Evolutionary conservation across 1,284 basidiomycete species (phyloP).

Genomic region (Cryptococcus floricola): DNA sequence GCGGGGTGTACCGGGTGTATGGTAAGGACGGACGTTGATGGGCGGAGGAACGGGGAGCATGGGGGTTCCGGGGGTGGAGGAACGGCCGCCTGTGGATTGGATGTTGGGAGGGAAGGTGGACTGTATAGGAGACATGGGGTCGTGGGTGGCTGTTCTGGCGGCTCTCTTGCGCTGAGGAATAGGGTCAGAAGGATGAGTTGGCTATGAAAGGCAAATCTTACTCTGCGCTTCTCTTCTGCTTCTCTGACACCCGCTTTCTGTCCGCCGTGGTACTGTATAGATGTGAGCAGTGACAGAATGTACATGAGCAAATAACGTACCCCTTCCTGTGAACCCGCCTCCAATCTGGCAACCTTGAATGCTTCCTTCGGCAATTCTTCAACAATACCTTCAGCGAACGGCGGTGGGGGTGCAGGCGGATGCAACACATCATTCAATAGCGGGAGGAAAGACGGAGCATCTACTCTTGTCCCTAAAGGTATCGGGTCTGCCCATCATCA

Average conservation of each 20-base stretch:
- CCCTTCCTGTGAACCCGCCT: constrained; percentile 31
- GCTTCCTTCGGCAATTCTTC: constrained; percentile 19
- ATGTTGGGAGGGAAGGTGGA: not conserved
- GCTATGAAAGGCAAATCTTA: constrained; percentile 7
- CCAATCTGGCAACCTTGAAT: constrained; percentile 28
- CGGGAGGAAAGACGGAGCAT: constrained; percentile 23
- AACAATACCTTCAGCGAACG: constrained; percentile 14
- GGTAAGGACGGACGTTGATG: not conserved
- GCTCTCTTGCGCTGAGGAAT: not conserved
- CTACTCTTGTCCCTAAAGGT: constrained; percentile 26
- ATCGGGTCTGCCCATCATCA: constrained; percentile 25
- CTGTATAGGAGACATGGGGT: not conserved
- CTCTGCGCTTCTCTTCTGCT: constrained; percentile 26
- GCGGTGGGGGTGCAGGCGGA: constrained; percentile 9
- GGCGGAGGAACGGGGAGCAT: constrained; percentile 21
- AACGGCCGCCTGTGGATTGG: not conserved
- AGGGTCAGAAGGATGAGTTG: not conserved
- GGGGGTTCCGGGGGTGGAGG: constrained; percentile 15
- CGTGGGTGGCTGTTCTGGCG: not conserved
- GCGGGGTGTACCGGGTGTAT: not conserved
- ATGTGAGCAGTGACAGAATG: constrained; percentile 1
- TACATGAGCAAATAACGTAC: constrained; percentile 13
- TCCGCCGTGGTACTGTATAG: constrained; percentile 30
- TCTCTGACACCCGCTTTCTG: constrained; percentile 33
- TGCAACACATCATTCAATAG: constrained; percentile 18